These are phyloP conservation scores for Acidiella bohemica DNA, from an alignment of 495 filamentous ascomycete species.

Conservation along the genomic window DNA sequence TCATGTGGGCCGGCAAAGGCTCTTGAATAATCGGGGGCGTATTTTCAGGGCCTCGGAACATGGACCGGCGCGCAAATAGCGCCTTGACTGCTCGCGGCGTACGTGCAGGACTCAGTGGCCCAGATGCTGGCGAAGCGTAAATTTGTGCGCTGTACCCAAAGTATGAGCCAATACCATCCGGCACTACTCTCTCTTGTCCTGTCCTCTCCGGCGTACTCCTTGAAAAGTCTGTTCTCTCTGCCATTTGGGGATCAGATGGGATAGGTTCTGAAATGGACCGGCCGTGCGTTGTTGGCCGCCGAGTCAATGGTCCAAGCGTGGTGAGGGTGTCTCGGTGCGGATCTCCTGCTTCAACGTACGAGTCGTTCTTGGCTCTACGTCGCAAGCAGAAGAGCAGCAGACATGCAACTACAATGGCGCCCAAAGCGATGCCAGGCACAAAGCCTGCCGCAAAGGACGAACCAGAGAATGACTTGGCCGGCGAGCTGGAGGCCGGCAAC, in stretches of 20 bases:
- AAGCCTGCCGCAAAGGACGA: conserved; percentile 47
- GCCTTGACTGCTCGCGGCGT: conserved; percentile 10
- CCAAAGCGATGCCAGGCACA: conserved; percentile 47
- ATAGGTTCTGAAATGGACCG: conserved; percentile 42
- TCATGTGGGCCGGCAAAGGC: conserved; percentile 11
- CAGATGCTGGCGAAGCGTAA: neutral
- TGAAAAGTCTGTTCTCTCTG: conserved; percentile 47
- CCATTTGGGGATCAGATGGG: conserved; percentile 30
- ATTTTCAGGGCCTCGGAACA: conserved; percentile 6
- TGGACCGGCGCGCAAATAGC: conserved; percentile 10
- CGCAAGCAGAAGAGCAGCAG: conserved; percentile 35
- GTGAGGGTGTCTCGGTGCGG: conserved; percentile 11
- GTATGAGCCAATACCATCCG: conserved; percentile 3
- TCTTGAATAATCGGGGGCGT: conserved; percentile 3
- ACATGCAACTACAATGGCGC: conserved; percentile 35
- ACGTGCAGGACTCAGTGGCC: conserved; percentile 1
- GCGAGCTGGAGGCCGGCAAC: no score
- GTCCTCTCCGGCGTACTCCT: conserved; percentile 23
- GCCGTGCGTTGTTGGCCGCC: conserved; percentile 27
- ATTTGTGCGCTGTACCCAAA: conserved; percentile 5
- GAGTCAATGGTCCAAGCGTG: conserved; percentile 7
- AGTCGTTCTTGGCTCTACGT: conserved; percentile 16
- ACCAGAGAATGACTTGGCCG: conserved; percentile 36
- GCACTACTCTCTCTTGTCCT: no score
- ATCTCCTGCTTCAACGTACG: conserved; percentile 21